These are phyloP conservation scores for Jamesozyma piceae DNA, from an alignment of 805 yeast genomes.

Conservation along the genomic window DNA sequence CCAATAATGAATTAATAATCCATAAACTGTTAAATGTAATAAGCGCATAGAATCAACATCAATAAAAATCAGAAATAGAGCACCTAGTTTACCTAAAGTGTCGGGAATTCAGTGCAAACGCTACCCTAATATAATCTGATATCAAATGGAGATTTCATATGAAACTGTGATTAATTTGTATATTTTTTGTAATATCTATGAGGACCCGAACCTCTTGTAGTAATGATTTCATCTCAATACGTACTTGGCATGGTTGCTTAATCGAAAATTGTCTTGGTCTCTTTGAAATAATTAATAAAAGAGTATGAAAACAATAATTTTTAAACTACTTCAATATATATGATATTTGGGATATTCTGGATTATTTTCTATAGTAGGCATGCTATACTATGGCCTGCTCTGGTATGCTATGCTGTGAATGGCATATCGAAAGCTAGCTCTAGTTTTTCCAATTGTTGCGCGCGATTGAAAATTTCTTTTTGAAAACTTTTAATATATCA, in stretches of 20 bases:
- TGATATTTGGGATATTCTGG: neutral
- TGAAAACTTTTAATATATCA: too few relatives aligned
- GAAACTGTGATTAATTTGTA: neutral
- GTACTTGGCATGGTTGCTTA: slow-evolving; percentile 46
- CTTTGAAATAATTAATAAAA: too few relatives aligned
- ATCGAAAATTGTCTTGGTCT: slow-evolving; percentile 10
- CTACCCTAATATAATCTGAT: neutral
- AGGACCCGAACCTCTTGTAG: slow-evolving; percentile 66
- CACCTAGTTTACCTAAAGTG: slow-evolving; percentile 50
- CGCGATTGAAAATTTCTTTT: neutral
- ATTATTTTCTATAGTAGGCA: neutral
- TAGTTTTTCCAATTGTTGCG: neutral
- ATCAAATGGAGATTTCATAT: neutral
- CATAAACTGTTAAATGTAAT: too few relatives aligned
- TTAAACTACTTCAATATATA: neutral
- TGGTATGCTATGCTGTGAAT: neutral
- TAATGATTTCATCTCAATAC: slow-evolving; percentile 24
- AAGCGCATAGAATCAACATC: too few relatives aligned
- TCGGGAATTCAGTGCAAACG: slow-evolving; percentile 73
- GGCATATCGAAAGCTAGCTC: neutral
- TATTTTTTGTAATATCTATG: slow-evolving; percentile 25
- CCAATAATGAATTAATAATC: too few relatives aligned
- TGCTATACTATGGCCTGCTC: neutral
- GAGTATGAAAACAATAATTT: neutral
- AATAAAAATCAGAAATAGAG: neutral